These are phyloP conservation scores for Arthrocladium fulminans DNA, from an alignment of 2,329 filamentous ascomycete genomes.

Conservation along the genomic window DNA sequence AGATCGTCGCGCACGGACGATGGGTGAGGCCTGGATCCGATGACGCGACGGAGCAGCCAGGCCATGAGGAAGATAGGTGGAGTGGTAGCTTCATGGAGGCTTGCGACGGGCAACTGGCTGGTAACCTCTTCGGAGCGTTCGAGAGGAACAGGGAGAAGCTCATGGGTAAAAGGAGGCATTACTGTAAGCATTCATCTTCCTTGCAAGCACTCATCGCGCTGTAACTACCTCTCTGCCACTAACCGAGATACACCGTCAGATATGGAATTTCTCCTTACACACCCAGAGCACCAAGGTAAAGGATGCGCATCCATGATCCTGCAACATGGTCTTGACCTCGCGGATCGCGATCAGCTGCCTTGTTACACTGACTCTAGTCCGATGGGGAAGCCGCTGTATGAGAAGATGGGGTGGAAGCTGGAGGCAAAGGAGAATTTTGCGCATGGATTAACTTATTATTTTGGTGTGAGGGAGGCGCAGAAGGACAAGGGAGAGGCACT, in stretches of 20 bases:
- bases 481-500: no score
- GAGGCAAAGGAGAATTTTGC: not conserved
- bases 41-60: not conserved
- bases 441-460: not conserved
- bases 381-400: slow-evolving; percentile 31
- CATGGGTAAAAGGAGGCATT: not conserved
- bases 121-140: not conserved
- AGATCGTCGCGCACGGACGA: not conserved
- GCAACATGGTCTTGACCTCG: slow-evolving; percentile 26
- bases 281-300: slow-evolving; percentile 28
- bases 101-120: not conserved
- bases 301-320: slow-evolving; percentile 31
- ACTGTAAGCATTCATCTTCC: not conserved
- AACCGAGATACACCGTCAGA: not conserved
- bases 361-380: slow-evolving; percentile 32
- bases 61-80: not conserved
- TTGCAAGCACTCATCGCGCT: not conserved
- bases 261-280: slow-evolving; percentile 12
- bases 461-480: slow-evolving; percentile 2
- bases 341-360: slow-evolving; percentile 28
- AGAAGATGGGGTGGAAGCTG: slow-evolving; percentile 22
- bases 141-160: not conserved
- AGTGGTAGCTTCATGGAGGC: not conserved
- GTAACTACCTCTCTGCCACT: not conserved
- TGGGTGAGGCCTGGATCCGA: not conserved